Base-by-base conservation (phyloP, 1,139 yeast genomes). In the Blastobotrys persicus region DNA sequence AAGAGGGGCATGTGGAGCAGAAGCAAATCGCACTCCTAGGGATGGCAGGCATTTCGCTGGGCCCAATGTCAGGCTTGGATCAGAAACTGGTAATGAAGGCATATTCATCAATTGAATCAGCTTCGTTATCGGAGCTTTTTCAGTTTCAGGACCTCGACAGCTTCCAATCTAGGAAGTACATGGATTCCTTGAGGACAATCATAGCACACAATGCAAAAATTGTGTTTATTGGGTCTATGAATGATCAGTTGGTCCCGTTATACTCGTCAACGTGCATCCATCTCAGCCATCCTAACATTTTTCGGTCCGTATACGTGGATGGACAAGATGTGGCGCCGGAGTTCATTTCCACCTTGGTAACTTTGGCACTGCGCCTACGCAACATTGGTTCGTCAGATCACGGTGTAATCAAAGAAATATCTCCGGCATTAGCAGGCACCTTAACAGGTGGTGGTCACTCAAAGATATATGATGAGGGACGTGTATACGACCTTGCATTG, bases 361-460 rank as follows among this genome's bases (percentile, higher is more conserved):
- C 74, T 14, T 65, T 78, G n/a, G 80, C 80, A 1, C 47, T 68
- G 34, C 60, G 62, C 23, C 58, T 70, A 18, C 58, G 68, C 20
- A 72, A 72, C 51, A 50, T 58, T 18, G 76, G 76, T 3, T 55
- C 60, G 2, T 49, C 64, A 1, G 76, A 72, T 49, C 70, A 68
- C 50, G 72, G 71, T 9, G 62, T 81, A 1, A 74, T 91, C 20
- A 84, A 84, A 57, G 97, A 92, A 62, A 76, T 92, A 37, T 86
- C 96, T 51, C 77, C 81, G 14, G 80, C 91, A 0, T 73, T 92
- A 55, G 92, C 95, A 0, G 98, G 98, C 0, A 85, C 96, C 2
- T 71, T 92, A 49, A 91, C 96, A 0, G 96, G 97, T 2, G 92
- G 95, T 13, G 98, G 98, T 0, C 98, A 92, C 66, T 89, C 97